These are phyloP conservation scores for Saturnispora ahearnii DNA, from an alignment of 805 yeast genomes.

Conservation along the genomic window DNA sequence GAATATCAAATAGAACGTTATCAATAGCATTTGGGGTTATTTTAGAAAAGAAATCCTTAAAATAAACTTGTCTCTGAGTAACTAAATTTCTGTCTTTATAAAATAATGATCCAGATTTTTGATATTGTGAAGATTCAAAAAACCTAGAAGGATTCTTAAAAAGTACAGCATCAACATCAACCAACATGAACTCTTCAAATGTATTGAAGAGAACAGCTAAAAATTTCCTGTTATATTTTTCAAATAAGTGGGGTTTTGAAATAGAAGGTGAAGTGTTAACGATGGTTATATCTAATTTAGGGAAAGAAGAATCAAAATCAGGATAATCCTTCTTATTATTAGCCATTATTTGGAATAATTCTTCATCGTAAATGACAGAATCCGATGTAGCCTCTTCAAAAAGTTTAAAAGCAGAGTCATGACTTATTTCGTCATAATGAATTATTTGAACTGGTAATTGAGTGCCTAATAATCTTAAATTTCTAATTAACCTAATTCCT, in stretches of 20 bases:
- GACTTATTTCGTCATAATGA: slow-evolving; percentile 34
- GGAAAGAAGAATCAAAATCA: slow-evolving; percentile 10
- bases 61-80: slow-evolving; percentile 25
- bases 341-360: background rate
- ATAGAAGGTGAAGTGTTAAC: slow-evolving; percentile 21
- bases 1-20: slow-evolving; percentile 28
- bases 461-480: slow-evolving; percentile 41
- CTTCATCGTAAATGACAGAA: background rate
- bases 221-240: slow-evolving; percentile 33
- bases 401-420: slow-evolving; percentile 24
- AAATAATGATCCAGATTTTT: slow-evolving; percentile 32
- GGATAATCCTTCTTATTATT: background rate
- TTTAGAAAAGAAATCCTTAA: slow-evolving; percentile 34
- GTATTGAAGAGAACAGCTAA: slow-evolving; percentile 51
- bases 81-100: slow-evolving; percentile 36
- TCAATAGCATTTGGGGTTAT: slow-evolving; percentile 37
- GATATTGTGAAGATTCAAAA: slow-evolving; percentile 29
- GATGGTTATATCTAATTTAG: slow-evolving; percentile 24
- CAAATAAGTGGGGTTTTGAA: slow-evolving; percentile 11
- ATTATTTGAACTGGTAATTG: slow-evolving; percentile 38
- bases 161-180: slow-evolving; percentile 42
- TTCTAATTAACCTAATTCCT: slow-evolving; percentile 35
- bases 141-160: slow-evolving; percentile 30
- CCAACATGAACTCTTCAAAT: slow-evolving; percentile 40
- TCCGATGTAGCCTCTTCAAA: slow-evolving; percentile 27